Evolutionary conservation across 169 alveolate genomes (phyloP).

Genomic region (Plasmodium chabaudi): DNA sequence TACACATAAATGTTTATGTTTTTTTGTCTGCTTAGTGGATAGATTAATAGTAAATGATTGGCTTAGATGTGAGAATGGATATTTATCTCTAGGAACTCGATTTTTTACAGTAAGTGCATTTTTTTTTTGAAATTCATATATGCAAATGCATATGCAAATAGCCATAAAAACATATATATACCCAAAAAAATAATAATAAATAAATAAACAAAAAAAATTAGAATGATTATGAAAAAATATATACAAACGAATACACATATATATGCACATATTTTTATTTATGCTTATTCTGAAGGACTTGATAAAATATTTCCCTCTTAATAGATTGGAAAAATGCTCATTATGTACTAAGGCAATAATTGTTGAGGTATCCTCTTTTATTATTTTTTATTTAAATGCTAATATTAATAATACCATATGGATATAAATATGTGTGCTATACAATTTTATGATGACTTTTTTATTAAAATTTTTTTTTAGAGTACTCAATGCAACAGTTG

Average conservation of each 20-base stretch:
- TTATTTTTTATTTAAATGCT: neutral
- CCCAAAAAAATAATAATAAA: constrained; percentile 6
- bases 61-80: constrained; percentile 20
- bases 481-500: constrained; percentile 42
- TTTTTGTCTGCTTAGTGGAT: constrained; percentile 12
- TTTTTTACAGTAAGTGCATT: constrained; percentile 41
- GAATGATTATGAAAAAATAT: neutral
- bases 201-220: neutral
- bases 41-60: constrained; percentile 36
- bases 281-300: constrained; percentile 39
- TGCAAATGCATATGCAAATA: constrained; percentile 7
- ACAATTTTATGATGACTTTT: neutral
- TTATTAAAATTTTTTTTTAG: no score
- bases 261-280: constrained; percentile 1
- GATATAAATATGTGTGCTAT: neutral
- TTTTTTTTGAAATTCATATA: neutral
- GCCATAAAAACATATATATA: neutral
- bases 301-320: constrained; percentile 54
- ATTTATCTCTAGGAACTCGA: constrained; percentile 33
- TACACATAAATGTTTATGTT: neutral
- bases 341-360: constrained; percentile 59
- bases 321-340: constrained; percentile 55
- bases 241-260: neutral
- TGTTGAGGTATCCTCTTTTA: constrained; percentile 34
- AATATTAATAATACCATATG: neutral